These are phyloP conservation scores for Parachaetomium inaequale DNA, from an alignment of 495 filamentous ascomycete species.

Conservation along the genomic window DNA sequence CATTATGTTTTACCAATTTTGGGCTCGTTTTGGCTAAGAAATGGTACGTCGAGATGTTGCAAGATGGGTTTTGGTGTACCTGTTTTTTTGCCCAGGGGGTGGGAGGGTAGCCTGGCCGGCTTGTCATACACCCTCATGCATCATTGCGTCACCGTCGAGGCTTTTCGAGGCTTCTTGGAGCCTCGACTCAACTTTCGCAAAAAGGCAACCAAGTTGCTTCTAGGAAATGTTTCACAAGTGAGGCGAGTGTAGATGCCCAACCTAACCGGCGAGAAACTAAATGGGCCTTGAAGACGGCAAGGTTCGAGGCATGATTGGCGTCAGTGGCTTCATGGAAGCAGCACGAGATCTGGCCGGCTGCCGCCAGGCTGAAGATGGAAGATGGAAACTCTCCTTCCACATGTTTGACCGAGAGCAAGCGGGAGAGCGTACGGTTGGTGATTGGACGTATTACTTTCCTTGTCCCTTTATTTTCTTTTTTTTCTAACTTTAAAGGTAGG, in stretches of 20 bases:
- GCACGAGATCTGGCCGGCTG: background rate
- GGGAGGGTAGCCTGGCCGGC: background rate
- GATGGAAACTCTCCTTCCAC: too few species aligned
- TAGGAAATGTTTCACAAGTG: background rate
- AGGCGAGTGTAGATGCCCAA: background rate
- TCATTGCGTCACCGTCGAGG: slow-evolving; percentile 1
- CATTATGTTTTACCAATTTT: too few species aligned
- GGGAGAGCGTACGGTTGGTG: background rate
- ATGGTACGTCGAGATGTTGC: too few species aligned
- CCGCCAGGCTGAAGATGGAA: background rate
- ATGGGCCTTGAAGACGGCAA: background rate
- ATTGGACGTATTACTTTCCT: background rate
- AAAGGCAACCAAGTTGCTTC: background rate
- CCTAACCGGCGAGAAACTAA: background rate
- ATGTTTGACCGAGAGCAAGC: background rate
- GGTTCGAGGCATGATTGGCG: background rate
- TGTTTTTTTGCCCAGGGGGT: too few species aligned
- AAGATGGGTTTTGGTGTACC: too few species aligned
- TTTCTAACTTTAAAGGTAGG: too few species aligned
- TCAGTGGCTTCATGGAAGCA: slow-evolving; percentile 1
- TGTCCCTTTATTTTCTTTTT: too few species aligned
- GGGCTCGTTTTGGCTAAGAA: too few species aligned
- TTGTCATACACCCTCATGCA: slow-evolving; percentile 3
- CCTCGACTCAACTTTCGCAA: background rate
- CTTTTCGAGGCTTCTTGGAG: background rate